phyloP scores from a whole-genome alignment of 2,329 filamentous ascomycete species.

The Cladosporium sp. region DNA sequence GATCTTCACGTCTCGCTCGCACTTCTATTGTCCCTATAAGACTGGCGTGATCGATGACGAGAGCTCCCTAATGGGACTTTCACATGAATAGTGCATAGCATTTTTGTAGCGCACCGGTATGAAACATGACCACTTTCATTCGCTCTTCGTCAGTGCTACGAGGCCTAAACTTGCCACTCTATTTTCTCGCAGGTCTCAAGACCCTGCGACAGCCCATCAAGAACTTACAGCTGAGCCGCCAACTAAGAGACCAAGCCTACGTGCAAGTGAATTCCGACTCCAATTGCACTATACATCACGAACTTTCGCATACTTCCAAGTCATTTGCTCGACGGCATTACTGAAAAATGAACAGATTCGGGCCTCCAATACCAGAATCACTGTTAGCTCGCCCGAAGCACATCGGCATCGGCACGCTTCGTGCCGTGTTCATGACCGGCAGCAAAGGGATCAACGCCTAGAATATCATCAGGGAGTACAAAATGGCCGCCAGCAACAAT shows the following conservation, averaged over 20 bases:
- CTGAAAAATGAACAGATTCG: not conserved
- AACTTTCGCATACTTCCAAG: not conserved
- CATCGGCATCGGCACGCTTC: not conserved
- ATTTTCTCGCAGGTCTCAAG: not conserved
- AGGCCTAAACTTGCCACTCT: not conserved
- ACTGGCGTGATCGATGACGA: not conserved
- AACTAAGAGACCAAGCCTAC: rapidly evolving
- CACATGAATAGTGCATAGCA: not conserved
- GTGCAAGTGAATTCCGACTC: not conserved
- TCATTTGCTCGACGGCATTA: not conserved
- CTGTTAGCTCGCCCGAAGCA: not conserved
- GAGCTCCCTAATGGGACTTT: not conserved
- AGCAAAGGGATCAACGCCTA: not conserved
- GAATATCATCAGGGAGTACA: not conserved
- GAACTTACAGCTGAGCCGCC: not conserved
- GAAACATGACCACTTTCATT: not conserved
- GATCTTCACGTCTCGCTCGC: not conserved
- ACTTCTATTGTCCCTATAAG: not conserved
- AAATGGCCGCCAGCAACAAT: not conserved
- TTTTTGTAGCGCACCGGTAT: not conserved
- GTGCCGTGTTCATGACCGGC: not conserved
- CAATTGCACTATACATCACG: rapidly evolving
- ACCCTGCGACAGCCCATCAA: not conserved
- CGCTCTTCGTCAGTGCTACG: not conserved
- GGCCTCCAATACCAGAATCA: not conserved